Evolutionary conservation across 139 green algal genomes (phyloP).

Genomic region (Chlamydomonas applanata): DNA sequence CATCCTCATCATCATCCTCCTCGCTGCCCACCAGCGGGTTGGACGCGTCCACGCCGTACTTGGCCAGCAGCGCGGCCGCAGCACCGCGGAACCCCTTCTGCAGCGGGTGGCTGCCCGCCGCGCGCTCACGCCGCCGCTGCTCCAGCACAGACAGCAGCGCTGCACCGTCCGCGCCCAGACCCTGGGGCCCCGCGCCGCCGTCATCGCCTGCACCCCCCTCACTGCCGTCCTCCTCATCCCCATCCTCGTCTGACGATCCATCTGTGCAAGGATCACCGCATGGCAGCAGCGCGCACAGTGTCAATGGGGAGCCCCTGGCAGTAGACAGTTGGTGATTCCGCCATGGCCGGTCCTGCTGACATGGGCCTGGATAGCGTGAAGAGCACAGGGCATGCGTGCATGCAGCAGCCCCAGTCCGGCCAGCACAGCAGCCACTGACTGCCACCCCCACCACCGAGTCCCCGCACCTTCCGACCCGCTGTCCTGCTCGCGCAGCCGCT

Average conservation of each 20-base stretch:
- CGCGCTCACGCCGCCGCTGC: slow-evolving; percentile 48
- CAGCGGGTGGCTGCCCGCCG: slow-evolving; percentile 72
- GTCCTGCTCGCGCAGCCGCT: too few relatives aligned
- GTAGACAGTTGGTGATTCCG: too few relatives aligned
- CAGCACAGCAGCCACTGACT: too few relatives aligned
- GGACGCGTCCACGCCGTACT: slow-evolving; percentile 38
- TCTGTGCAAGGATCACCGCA: not conserved
- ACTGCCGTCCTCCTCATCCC: slow-evolving; percentile 23
- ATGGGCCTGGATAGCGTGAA: too few relatives aligned
- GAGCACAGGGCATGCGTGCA: too few relatives aligned
- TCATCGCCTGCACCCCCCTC: slow-evolving; percentile 50
- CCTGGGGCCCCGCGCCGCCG: not conserved
- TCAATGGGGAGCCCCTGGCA: too few relatives aligned
- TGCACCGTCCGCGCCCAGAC: not conserved
- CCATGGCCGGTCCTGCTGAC: too few relatives aligned
- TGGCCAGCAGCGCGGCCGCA: slow-evolving; percentile 39
- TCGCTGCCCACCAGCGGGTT: slow-evolving; percentile 26
- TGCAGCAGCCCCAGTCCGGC: too few relatives aligned
- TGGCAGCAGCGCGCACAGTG: too few relatives aligned
- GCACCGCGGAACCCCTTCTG: slow-evolving; percentile 46
- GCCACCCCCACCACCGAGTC: too few relatives aligned
- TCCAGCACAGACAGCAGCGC: slow-evolving; percentile 39
- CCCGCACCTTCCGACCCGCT: too few relatives aligned
- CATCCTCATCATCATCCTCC: slow-evolving; percentile 2
- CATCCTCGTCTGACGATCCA: slow-evolving; percentile 32